Conservation (phyloP, 1,284 basidiomycete species). For the Ceraceosorus guamensis region DNA sequence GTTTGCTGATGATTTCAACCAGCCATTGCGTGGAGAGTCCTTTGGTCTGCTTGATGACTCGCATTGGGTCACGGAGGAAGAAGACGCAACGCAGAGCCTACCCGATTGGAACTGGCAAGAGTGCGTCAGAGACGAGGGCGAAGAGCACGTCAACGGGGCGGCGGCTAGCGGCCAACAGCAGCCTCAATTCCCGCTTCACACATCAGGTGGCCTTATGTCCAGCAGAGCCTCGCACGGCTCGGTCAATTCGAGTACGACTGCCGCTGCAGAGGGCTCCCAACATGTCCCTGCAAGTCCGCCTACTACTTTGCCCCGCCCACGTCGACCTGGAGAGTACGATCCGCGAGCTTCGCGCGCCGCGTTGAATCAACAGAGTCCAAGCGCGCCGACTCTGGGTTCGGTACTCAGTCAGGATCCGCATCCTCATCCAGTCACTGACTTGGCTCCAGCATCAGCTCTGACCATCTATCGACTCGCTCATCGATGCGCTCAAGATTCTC, state of each 20-base stretch:
- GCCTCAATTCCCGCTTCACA: neutral
- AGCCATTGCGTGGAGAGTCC: too few species aligned
- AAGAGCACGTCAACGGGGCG: neutral
- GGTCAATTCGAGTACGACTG: neutral
- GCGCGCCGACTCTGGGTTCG: neutral
- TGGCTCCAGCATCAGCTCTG: conserved; percentile 54
- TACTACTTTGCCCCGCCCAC: neutral
- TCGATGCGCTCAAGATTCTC: conserved; percentile 63
- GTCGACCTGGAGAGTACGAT: neutral
- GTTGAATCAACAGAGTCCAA: neutral
- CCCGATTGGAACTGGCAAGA: conserved; percentile 15
- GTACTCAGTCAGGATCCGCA: conserved; percentile 58
- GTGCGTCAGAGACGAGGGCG: neutral
- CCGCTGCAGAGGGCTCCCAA: neutral
- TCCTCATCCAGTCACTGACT: conserved; percentile 61
- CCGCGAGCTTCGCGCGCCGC: neutral
- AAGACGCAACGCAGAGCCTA: too few species aligned
- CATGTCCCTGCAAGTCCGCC: neutral
- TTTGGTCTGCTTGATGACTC: too few species aligned
- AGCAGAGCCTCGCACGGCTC: neutral
- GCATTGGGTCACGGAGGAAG: too few species aligned
- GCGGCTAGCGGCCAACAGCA: too few species aligned
- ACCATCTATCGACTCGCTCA: conserved; percentile 74
- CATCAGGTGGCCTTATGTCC: neutral
- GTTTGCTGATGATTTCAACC: conserved; percentile 17